Evolutionary conservation across 805 yeast species (phyloP), one percentile per base, ranked within the genome.

Genomic region (Suhomyces faveliae): DNA sequence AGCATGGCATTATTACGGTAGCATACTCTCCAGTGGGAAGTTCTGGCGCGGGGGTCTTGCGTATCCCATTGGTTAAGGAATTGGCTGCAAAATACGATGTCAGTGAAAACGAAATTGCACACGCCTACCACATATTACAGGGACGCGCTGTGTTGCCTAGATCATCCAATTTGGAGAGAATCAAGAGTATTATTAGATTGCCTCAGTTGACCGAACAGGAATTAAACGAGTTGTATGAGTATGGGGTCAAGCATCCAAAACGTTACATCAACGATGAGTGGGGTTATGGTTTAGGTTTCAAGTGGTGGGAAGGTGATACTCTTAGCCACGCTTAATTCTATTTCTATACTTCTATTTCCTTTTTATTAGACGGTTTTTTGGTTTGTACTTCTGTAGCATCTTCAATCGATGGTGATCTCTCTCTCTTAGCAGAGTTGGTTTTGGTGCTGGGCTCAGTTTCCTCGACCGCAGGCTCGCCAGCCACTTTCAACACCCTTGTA

Each of bases 1-100:
- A 64, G 15, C 58, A 76, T 42, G 62, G 66, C 3, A 75, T 78
- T 39, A 49, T 67, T 3, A 57, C 81, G 5, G 76, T 72, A 25
- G 85, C 86, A 0, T 84, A 77, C 55, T 77, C 85, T 21, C 87
- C 88, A 9, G 68, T 82, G 45, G 94, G 91, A 5, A 70, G 84
- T 2, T 61, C 69, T 15, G 87, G 87, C 40, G 88, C 88, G 0
- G 88, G 89, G 25, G 74, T 81, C 45, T 58, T 83, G 56, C 73
- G 78, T 49, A 60, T 80, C 43, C 81, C 81, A 19, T 53, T 70
- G 12, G 74, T 84, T 3, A 55, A 67, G 42, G 68, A 77, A 45
- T 61, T 87, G 33, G 88, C 89, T 13, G 60, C 75, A 48, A 81
- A 82, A 64, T 77, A 86, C 57, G 59, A 64, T 20, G 80, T 73